Base-by-base conservation (phyloP, 2,329 filamentous ascomycete genomes). In the Hypoxylon sp. region DNA sequence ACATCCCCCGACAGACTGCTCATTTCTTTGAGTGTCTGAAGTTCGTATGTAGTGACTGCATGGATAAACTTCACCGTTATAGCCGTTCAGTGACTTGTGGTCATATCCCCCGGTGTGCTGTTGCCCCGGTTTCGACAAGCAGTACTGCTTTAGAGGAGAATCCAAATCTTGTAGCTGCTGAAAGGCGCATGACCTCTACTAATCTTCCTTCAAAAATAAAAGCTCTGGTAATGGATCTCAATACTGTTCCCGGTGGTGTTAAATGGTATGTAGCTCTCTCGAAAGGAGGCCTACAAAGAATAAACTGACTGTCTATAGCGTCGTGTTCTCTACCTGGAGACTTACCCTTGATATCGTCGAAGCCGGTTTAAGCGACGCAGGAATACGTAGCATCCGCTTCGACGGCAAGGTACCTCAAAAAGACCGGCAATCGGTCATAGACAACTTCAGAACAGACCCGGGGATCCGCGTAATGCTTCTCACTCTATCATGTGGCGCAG, bases 401-500 rank as follows among this genome's bases (percentile, higher is more conserved):
- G 85, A 88, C 61, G 85, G 85, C 1, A 83, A 81, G 33, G 79
- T 84, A 0, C 78, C 79, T 0, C 81, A 81, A 10, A 80, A 77
- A 1, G 80, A 84, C 0, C 76, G 85, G 2, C 79, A 82, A 5
- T 48, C 66, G 0, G 80, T 83, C 0, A 70, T 87, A 0, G 70
- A 83, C 3, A 33, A 10, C 22, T 57, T 57, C 26, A 46, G 26
- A 14, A 22, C 39, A 24, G 26, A 46, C 33, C 24, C 37, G 3
- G 22, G 11, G 11, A 24, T 57, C 24, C 19, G 24, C 3, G 53
- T 47, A 14, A 46, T 57, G 37, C 26, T 57, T 3, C 39, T 57
- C 24, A 46, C 53, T 0, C 74, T 87, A 1, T 81, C 82, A 0
- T 88, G 85, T 58, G 86, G 84, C 37, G 84, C 84, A n/a, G 82